Conservation (phyloP, 2,329 filamentous ascomycete genomes). For the Fusarium mangiferae region DNA sequence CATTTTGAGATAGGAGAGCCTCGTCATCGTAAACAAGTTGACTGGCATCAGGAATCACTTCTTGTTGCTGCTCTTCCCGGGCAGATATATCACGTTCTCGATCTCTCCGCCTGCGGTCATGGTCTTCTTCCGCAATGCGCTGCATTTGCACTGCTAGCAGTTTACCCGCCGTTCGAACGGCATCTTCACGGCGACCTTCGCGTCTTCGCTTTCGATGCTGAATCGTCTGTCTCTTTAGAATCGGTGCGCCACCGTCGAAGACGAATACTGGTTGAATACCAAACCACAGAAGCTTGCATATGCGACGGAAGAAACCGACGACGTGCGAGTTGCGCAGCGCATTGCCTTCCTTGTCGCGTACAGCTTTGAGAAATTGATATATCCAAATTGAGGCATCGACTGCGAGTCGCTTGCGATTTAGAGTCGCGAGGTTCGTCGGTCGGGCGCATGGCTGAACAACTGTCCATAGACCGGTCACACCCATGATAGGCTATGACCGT, state of each 20-base stretch:
- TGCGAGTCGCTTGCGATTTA: slow-evolving; percentile 95
- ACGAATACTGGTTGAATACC: slow-evolving; percentile 98
- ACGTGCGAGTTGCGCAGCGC: slow-evolving; percentile 95
- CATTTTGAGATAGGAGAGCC: slow-evolving; percentile 79
- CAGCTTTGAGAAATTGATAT: slow-evolving; percentile 98
- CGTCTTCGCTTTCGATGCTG: slow-evolving; percentile 79
- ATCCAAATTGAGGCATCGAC: slow-evolving; percentile 99
- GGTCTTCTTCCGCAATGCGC: slow-evolving; percentile 86
- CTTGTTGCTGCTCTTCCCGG: slow-evolving; percentile 63
- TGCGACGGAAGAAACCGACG: slow-evolving; percentile 96
- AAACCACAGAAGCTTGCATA: slow-evolving; percentile 97
- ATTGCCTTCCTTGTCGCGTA: slow-evolving; percentile 98
- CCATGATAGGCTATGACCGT: slow-evolving; percentile 68
- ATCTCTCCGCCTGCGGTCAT: slow-evolving; percentile 67
- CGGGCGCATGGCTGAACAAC: slow-evolving; percentile 94
- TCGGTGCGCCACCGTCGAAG: slow-evolving; percentile 94
- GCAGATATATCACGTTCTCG: slow-evolving; percentile 57
- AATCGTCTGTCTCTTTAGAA: slow-evolving; percentile 91
- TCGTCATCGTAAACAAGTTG: slow-evolving; percentile 93
- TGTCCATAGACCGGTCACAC: slow-evolving; percentile 97
- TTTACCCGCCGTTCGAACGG: slow-evolving; percentile 88
- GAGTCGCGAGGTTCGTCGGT: slow-evolving; percentile 93
- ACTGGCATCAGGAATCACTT: slow-evolving; percentile 72
- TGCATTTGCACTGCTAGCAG: slow-evolving; percentile 95
- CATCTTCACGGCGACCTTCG: slow-evolving; percentile 93